Percentiles rank a stretch among this genome's conserved stretches.
Conservation (phyloP, 78 protist species). For the Protostelium mycophagum region DNA sequence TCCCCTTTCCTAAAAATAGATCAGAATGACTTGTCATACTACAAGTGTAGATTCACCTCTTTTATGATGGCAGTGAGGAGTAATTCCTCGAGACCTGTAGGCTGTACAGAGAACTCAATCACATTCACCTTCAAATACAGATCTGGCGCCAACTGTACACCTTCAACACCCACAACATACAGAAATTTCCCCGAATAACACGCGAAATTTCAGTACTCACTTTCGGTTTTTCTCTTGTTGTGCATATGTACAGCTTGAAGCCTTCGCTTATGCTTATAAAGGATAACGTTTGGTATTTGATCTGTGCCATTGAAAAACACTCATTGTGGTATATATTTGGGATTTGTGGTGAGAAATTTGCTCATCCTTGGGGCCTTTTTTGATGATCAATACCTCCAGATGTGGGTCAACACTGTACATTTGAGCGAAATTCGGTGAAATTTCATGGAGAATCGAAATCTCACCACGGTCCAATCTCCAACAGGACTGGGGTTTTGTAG, state of each 20-base stretch:
- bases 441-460: too few relatives aligned
- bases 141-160: not conserved
- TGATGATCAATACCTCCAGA: not conserved
- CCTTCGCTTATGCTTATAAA: not conserved
- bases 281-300: not conserved
- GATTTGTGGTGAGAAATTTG: too few relatives aligned
- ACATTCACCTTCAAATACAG: not conserved
- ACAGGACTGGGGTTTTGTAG: not conserved
- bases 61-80: not conserved
- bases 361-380: too few relatives aligned
- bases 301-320: too few relatives aligned
- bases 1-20: not conserved
- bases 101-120: not conserved
- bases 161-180: not conserved
- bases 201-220: too few relatives aligned
- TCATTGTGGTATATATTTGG: too few relatives aligned
- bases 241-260: not conserved
- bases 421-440: too few relatives aligned
- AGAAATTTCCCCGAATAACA: too few relatives aligned
- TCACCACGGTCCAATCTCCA: not conserved
- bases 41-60: not conserved
- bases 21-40: not conserved
- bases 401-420: not conserved
- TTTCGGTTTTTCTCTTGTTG: not conserved
- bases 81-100: not conserved